phyloP scores from a whole-genome alignment of 805 yeast species.

The Lachancea waltii region DNA sequence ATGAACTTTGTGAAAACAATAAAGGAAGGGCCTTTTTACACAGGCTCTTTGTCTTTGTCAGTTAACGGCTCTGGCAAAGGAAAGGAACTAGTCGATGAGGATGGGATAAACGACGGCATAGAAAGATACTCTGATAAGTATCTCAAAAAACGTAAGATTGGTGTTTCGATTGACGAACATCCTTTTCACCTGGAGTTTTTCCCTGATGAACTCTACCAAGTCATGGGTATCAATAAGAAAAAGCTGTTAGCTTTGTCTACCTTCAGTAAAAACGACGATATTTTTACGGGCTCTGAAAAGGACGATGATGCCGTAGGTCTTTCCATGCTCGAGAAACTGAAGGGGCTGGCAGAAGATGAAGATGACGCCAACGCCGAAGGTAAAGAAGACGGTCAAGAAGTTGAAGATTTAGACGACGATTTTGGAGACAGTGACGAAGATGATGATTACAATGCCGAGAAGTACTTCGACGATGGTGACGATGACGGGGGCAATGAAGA shows the following conservation, averaged over 20 bases:
- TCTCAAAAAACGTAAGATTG: constrained; percentile 60
- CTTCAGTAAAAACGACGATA: constrained; percentile 24
- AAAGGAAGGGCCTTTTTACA: constrained; percentile 59
- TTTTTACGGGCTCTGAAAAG: constrained; percentile 24
- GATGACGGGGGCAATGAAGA: constrained; percentile 45
- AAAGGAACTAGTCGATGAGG: constrained; percentile 31
- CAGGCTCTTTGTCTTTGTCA: constrained; percentile 43
- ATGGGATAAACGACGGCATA: constrained; percentile 57
- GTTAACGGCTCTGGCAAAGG: constrained; percentile 17
- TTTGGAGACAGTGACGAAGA: constrained; percentile 53
- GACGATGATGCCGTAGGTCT: constrained; percentile 27
- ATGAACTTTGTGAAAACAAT: constrained; percentile 48
- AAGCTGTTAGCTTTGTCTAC: constrained; percentile 41
- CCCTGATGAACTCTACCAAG: constrained; percentile 69
- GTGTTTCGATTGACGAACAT: constrained; percentile 68
- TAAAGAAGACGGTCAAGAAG: constrained; percentile 30
- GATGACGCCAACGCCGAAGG: constrained; percentile 32
- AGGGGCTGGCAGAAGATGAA: constrained; percentile 43
- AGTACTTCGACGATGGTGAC: constrained; percentile 56
- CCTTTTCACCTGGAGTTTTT: constrained; percentile 66
- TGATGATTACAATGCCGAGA: constrained; percentile 58
- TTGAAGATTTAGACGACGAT: constrained; percentile 50
- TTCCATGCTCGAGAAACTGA: constrained; percentile 43
- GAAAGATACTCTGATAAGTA: constrained; percentile 79
- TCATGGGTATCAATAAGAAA: constrained; percentile 59